Conservation (phyloP, 176 grass and related monocot genomes). For the Eremochloa ophiuroides region DNA sequence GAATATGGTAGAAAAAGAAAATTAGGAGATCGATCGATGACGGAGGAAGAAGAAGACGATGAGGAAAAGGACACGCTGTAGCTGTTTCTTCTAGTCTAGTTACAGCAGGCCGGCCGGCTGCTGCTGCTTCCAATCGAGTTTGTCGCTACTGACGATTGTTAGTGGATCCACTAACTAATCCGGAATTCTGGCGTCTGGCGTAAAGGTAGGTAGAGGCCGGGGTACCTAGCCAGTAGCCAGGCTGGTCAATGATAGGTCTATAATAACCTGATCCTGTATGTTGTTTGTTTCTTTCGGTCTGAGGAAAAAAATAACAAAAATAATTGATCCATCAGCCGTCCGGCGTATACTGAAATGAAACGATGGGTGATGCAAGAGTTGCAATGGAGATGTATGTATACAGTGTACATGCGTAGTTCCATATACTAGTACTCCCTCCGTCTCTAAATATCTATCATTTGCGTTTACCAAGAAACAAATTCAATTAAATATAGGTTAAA, state of each 20-base stretch:
- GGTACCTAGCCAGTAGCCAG: constrained; percentile 27
- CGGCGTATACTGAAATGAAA: not conserved
- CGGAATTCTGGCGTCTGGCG: not conserved
- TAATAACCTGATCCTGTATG: constrained; percentile 24
- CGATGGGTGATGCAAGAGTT: not conserved
- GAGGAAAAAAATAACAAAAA: not conserved
- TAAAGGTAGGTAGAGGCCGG: not conserved
- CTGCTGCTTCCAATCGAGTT: not conserved
- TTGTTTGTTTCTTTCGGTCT: not conserved
- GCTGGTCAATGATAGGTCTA: constrained; percentile 33
- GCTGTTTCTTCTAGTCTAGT: constrained; percentile 24
- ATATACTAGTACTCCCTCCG: too few relatives aligned
- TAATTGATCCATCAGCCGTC: not conserved
- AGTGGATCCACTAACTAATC: not conserved
- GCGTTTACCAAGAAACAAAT: too few relatives aligned
- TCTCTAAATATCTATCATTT: too few relatives aligned
- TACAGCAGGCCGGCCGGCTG: not conserved
- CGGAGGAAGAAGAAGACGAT: not conserved
- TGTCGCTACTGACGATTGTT: constrained; percentile 28
- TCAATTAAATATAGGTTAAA: too few relatives aligned
- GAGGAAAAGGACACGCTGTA: not conserved
- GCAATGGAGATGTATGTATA: not conserved
- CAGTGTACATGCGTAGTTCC: too few relatives aligned
- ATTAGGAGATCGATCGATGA: not conserved
- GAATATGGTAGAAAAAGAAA: not conserved